Evolutionary conservation across 2,329 filamentous ascomycete species (phyloP).

Genomic region (Pezicula carpinea): DNA sequence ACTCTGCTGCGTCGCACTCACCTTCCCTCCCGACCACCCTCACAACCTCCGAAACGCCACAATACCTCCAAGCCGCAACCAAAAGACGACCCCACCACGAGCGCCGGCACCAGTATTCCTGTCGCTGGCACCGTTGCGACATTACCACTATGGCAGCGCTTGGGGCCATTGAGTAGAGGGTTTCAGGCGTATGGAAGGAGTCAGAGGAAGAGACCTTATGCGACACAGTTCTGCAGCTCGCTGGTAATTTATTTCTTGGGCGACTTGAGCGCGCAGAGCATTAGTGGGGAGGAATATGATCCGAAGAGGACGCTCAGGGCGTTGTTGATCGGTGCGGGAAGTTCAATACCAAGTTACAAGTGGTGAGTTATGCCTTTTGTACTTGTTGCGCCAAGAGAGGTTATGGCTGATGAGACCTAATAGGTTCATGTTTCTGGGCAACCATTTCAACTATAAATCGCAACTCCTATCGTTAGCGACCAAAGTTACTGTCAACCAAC

Average conservation of each 20-base stretch:
- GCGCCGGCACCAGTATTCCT: slow-evolving; percentile 33
- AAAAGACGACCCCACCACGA: slow-evolving; percentile 13
- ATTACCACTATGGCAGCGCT: slow-evolving; percentile 46
- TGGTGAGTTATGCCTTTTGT: slow-evolving; percentile 54
- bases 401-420: neutral
- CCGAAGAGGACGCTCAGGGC: slow-evolving; percentile 64
- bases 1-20: neutral
- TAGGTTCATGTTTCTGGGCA: slow-evolving; percentile 76
- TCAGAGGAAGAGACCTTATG: slow-evolving; percentile 67
- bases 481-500: slow-evolving; percentile 79
- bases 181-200: slow-evolving; percentile 61
- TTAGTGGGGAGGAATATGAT: slow-evolving; percentile 61
- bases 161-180: slow-evolving; percentile 50
- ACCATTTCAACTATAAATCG: slow-evolving; percentile 79
- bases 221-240: slow-evolving; percentile 73
- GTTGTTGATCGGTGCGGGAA: slow-evolving; percentile 67
- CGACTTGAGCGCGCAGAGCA: slow-evolving; percentile 72
- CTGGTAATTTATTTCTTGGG: slow-evolving; percentile 75
- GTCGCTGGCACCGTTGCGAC: slow-evolving; percentile 36
- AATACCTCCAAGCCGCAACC: neutral
- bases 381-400: neutral
- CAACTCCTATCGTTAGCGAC: slow-evolving; percentile 64
- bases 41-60: slow-evolving; percentile 4
- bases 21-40: slow-evolving; percentile 1
- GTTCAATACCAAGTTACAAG: slow-evolving; percentile 72